phyloP scores from a whole-genome alignment of 768 basidiomycete species.

The Auricularia auricula-judae region DNA sequence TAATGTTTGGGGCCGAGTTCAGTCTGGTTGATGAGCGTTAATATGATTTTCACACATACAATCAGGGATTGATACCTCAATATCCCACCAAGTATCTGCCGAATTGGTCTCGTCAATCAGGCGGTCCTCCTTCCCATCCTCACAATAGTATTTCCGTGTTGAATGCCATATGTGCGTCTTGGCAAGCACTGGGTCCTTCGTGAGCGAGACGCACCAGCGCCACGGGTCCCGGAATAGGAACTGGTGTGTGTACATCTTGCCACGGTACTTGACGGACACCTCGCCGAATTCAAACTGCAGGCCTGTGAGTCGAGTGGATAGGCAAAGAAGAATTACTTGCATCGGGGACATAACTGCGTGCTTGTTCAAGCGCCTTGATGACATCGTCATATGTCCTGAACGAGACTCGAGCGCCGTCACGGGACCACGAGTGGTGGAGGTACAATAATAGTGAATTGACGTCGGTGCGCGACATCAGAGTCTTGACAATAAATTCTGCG shows the following conservation, averaged over 20 bases:
- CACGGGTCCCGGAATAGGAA: slow-evolving; percentile 22
- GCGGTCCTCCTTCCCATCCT: slow-evolving; percentile 8
- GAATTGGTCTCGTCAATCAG: slow-evolving; percentile 20
- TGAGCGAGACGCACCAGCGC: slow-evolving; percentile 15
- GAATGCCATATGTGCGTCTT: slow-evolving; percentile 12
- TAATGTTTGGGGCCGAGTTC: neutral
- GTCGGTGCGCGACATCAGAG: neutral
- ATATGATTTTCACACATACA: neutral
- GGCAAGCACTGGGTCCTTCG: slow-evolving; percentile 15
- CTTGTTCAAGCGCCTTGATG: neutral
- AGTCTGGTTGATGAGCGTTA: neutral
- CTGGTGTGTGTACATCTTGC: slow-evolving; percentile 7
- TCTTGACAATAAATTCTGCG: neutral
- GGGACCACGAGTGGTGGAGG: neutral
- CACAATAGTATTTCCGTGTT: slow-evolving; percentile 16
- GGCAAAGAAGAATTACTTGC: neutral
- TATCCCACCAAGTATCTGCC: slow-evolving; percentile 20
- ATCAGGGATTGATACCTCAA: slow-evolving; percentile 13
- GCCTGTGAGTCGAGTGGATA: too few relatives aligned
- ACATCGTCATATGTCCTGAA: neutral
- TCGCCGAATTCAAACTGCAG: slow-evolving; percentile 12
- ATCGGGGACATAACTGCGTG: neutral
- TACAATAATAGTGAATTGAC: neutral
- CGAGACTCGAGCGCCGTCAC: neutral
- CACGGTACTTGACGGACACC: slow-evolving; percentile 11